Evolutionary conservation across 2,329 filamentous ascomycete genomes (phyloP), one percentile per base, ranked within the genome.

Genomic region (Verticillium longisporum): DNA sequence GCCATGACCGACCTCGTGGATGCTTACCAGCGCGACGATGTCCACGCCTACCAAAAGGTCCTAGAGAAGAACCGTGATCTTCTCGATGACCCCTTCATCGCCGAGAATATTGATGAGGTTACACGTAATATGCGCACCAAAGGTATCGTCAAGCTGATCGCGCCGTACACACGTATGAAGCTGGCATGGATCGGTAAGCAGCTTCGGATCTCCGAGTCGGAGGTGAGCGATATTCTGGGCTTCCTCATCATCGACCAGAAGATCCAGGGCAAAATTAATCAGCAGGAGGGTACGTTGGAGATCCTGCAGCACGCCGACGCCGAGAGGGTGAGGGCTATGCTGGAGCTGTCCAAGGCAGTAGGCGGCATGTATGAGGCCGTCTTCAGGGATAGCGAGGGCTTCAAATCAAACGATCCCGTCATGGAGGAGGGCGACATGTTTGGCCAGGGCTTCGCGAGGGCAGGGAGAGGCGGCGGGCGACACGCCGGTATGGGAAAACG

Each of bases 91-190:
- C 88, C 91, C 0, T 99, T 98, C 77, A 99, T 99, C 68, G 94
- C 94, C 33, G 95, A 98, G 77, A 98, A 99, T 73, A 99, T 99
- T 68, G 95, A 98, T 74, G 95, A 99, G 77, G 94, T 99, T 61
- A 99, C 94, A 59, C 90, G 95, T 53, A 97, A 95, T 75, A 97
- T 99, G 89, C 90, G 95, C 60, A 98, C 93, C 66, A 97, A 97
- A 80, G 94, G 93, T 1, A 88, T 98, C 10, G 79, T 97, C 65
- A 97, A 95, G 77, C 82, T 98, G 31, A 95, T 98, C 65, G 92
- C 92, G 4, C 95, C 95, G 0, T 99, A 98, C 79, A 96, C 91
- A 6, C 88, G 92, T 58, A 97, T 98, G 84, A 91, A 89, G 65
- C 80, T 98, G 31, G 80, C 82, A 21, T 97, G 96, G 82, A 92